Base-by-base conservation (phyloP, 2,329 filamentous ascomycete species). In the Chaetomium strumarium region DNA sequence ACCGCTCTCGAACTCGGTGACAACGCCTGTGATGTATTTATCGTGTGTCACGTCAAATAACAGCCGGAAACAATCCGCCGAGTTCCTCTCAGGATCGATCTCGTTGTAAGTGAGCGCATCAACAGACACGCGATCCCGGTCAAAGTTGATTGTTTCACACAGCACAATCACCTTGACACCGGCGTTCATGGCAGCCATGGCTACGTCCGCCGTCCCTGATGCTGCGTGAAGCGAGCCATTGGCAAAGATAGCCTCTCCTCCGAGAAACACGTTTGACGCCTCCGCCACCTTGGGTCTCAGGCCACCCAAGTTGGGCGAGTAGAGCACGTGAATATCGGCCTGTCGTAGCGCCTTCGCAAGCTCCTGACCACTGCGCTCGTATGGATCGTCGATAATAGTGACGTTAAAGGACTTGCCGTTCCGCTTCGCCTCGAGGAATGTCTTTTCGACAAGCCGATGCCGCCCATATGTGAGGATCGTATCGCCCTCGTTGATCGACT, bases 81-180 rank as follows among this genome's bases (percentile, higher is more conserved):
- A 73, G 71, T 71, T 89, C 77, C 68, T 86, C 81, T 70, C 89
- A 64, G 68, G 91, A 78, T 71, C 90, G 57, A 96, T 85, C 73
- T 99, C 93, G 68, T 99, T 99, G 64, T 90, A 85, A 39, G 93
- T 92, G 60, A 97, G 88, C 20, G 90, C 92, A 70, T 97, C 93
- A 13, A 95, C 82, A 7, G 90, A 88, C 11, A 96, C 89, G 53
- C 90, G 85, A 62, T 90, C 84, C 72, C 80, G 30, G 63, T 93
- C 88, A 68, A 97, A 96, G 71, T 97, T 99, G 72, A 97, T 85
- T 4, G 87, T 93, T 73, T 97, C 92, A 68, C 90, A 96, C 54
- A 95, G 86, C 3, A 95, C 89, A 33, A 95, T 84, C 53, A 97
- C 89, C 1, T 88, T 87, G 36, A 91, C 81, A 53, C 86, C 84